Conservation (phyloP, 306 rosid species). For the Acacia melanoxylon region DNA sequence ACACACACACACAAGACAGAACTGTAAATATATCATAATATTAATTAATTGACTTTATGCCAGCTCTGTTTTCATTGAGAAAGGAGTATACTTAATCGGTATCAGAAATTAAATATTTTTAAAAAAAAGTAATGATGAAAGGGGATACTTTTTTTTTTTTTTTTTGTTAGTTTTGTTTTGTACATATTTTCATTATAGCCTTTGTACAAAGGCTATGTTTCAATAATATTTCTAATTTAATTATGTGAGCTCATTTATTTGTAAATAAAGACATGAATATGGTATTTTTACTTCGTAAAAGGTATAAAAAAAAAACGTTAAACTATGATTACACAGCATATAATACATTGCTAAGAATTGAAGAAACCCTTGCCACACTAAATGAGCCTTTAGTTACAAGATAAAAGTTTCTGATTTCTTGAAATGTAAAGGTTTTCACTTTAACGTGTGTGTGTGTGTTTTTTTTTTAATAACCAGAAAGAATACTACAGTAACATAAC, state of each 20-base stretch:
- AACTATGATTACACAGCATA: neutral
- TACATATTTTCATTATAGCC: neutral
- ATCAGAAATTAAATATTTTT: neutral
- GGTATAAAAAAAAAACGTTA: neutral
- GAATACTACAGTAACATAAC: neutral
- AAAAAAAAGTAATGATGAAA: neutral
- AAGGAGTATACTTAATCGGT: neutral
- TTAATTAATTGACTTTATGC: neutral
- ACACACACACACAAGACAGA: neutral
- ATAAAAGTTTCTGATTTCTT: neutral
- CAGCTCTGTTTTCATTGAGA: neutral
- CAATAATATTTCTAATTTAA: neutral
- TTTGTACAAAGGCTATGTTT: neutral
- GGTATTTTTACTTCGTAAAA: neutral
- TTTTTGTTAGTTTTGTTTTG: neutral
- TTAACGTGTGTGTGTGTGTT: neutral
- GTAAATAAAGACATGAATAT: neutral
- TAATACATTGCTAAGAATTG: neutral
- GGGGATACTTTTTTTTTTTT: neutral
- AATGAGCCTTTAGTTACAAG: neutral
- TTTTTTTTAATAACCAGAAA: neutral
- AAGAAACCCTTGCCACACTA: neutral
- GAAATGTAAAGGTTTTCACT: neutral
- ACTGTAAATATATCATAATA: slow-evolving; percentile 8
- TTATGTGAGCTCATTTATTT: neutral